phyloP scores from a whole-genome alignment of 768 basidiomycete genomes.

The Mycena alexandri region DNA sequence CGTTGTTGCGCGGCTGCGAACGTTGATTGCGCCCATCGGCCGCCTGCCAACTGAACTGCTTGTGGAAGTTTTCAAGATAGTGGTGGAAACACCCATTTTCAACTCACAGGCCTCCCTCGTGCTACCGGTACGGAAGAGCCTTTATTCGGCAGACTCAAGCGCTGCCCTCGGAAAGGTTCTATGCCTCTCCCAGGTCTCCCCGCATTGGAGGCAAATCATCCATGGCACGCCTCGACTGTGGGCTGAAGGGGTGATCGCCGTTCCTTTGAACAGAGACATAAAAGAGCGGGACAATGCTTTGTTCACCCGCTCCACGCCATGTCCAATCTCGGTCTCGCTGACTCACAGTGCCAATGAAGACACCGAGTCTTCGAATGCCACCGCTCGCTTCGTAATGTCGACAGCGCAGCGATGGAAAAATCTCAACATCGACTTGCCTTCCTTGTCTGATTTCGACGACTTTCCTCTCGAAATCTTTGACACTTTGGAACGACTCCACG shows the following conservation, averaged over 20 bases:
- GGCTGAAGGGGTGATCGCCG: background rate
- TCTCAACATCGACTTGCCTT: background rate
- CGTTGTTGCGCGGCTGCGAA: background rate
- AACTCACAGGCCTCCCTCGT: background rate
- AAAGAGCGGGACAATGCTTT: background rate
- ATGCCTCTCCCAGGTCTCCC: background rate
- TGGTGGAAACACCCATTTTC: background rate
- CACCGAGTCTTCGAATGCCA: background rate
- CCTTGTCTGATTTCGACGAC: background rate
- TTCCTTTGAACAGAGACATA: background rate
- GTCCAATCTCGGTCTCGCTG: background rate
- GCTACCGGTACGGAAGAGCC: background rate
- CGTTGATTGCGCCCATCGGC: slow-evolving; percentile 16
- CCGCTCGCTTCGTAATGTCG: background rate
- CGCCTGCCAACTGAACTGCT: slow-evolving; percentile 24
- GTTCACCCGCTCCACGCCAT: background rate
- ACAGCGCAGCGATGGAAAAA: background rate
- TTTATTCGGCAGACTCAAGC: background rate
- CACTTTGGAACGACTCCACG: slow-evolving; percentile 2
- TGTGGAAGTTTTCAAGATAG: slow-evolving; percentile 16
- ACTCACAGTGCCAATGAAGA: background rate
- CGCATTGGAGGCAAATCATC: slow-evolving; percentile 12
- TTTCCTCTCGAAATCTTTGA: slow-evolving; percentile 8
- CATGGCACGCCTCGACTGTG: background rate
- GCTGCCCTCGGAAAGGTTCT: background rate